Conservation (phyloP, 305 asterid genomes). For the Withania somnifera region DNA sequence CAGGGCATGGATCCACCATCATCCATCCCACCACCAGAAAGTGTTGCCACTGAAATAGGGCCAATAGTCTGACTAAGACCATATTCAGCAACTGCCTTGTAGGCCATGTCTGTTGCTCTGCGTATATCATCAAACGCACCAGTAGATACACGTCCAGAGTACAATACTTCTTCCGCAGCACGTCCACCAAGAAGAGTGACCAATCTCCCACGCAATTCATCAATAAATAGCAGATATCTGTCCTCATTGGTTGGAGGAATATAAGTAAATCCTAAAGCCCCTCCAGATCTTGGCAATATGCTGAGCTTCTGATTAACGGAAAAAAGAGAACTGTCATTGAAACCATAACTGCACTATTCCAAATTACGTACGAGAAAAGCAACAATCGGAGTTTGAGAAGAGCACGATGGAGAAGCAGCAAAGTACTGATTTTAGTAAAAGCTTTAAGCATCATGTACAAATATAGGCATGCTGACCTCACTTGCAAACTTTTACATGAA, state of each 20-base stretch:
- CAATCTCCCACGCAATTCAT: slow-evolving; percentile 93
- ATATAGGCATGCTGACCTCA: neutral
- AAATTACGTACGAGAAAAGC: neutral
- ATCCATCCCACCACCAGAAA: slow-evolving; percentile 90
- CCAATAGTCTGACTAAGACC: slow-evolving; percentile 84
- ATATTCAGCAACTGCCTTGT: slow-evolving; percentile 98
- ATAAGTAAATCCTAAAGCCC: slow-evolving; percentile 94
- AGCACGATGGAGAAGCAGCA: neutral
- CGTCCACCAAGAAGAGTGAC: slow-evolving; percentile 99
- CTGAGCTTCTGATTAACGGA: slow-evolving; percentile 64
- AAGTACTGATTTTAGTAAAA: neutral
- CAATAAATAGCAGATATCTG: slow-evolving; percentile 89
- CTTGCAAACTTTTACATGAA: neutral
- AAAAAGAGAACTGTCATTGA: slow-evolving; percentile 9
- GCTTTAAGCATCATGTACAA: neutral
- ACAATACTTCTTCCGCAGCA: slow-evolving; percentile 93
- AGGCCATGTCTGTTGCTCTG: slow-evolving; percentile 97
- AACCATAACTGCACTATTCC: neutral
- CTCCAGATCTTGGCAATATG: slow-evolving; percentile 98
- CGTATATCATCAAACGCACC: slow-evolving; percentile 98
- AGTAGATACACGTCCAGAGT: slow-evolving; percentile 94
- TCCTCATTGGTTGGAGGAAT: slow-evolving; percentile 89
- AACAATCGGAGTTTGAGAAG: neutral
- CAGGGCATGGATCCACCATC: slow-evolving; percentile 71
- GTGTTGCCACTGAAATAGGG: slow-evolving; percentile 81